phyloP scores from a whole-genome alignment of 176 grass and related monocot genomes.

The Juncus effusus region DNA sequence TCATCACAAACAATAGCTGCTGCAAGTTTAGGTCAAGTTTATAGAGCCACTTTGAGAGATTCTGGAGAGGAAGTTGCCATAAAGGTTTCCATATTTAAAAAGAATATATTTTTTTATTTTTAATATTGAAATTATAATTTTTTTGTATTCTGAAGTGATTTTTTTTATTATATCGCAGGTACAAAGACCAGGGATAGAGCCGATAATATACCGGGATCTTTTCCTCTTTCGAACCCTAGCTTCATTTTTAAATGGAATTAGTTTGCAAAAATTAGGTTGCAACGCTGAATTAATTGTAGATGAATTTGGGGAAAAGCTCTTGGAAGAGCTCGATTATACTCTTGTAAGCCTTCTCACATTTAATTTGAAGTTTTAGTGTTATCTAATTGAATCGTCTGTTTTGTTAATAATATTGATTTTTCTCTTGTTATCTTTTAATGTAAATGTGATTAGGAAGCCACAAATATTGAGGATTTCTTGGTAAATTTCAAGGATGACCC shows the following conservation, averaged over 20 bases:
- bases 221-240: slow-evolving; percentile 89
- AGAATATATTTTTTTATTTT: slow-evolving; percentile 27
- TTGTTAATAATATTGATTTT: not conserved
- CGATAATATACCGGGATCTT: slow-evolving; percentile 96
- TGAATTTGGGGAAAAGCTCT: slow-evolving; percentile 95
- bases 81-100: slow-evolving; percentile 47
- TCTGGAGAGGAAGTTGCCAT: slow-evolving; percentile 98
- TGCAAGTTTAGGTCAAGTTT: slow-evolving; percentile 98
- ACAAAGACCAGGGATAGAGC: slow-evolving; percentile 92
- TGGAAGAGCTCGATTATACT: slow-evolving; percentile 99
- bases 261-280: slow-evolving; percentile 95
- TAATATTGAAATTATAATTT: slow-evolving; percentile 19
- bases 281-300: slow-evolving; percentile 99
- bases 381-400: not conserved
- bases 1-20: slow-evolving; percentile 92
- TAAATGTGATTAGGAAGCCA: slow-evolving; percentile 57
- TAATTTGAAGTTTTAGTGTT: slow-evolving; percentile 13
- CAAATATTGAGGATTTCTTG: slow-evolving; percentile 91
- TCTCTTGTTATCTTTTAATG: slow-evolving; percentile 10
- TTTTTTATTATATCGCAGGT: slow-evolving; percentile 42
- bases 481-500: slow-evolving; percentile 96
- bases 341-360: slow-evolving; percentile 59
- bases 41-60: slow-evolving; percentile 84
- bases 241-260: slow-evolving; percentile 95
- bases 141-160: not conserved